Conservation (phyloP, 257 asterid genomes). For the Petunia axillaris region DNA sequence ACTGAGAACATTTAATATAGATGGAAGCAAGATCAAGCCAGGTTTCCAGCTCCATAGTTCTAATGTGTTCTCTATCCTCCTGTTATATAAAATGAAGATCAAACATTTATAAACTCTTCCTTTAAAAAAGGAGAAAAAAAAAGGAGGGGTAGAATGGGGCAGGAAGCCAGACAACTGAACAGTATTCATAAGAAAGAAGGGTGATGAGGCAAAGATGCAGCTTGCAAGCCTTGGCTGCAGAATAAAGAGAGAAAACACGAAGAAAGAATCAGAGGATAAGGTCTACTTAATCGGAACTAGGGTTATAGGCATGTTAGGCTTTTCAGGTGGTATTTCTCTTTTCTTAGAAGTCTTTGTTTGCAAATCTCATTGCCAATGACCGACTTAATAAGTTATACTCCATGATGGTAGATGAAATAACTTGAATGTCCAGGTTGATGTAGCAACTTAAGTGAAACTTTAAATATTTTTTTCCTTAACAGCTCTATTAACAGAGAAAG, state of each 20-base stretch:
- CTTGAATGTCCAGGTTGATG: not conserved
- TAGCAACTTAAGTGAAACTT: not conserved
- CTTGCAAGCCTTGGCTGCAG: constrained; percentile 2
- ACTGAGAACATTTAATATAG: constrained; percentile 62
- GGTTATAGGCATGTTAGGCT: not conserved
- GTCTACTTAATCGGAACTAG: not conserved
- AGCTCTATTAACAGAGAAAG: not conserved
- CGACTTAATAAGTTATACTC: not conserved
- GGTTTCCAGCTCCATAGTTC: constrained; percentile 65
- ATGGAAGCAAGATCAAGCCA: constrained; percentile 90
- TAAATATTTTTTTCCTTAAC: not conserved
- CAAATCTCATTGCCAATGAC: not conserved
- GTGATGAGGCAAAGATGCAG: not conserved
- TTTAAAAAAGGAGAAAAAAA: not conserved
- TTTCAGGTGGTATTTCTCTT: constrained; percentile 10
- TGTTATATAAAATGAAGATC: constrained; percentile 36
- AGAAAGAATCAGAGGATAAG: not conserved
- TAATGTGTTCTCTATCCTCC: constrained; percentile 44
- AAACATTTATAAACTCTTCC: not conserved
- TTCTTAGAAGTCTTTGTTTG: not conserved
- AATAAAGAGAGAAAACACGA: constrained; percentile 14
- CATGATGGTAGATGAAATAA: not conserved
- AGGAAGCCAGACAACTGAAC: not conserved
- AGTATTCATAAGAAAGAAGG: not conserved
- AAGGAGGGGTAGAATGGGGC: not conserved